Evolutionary conservation across 495 filamentous ascomycete species (phyloP), one percentile per base, ranked within the genome.

Genomic region (Monascus purpureus): DNA sequence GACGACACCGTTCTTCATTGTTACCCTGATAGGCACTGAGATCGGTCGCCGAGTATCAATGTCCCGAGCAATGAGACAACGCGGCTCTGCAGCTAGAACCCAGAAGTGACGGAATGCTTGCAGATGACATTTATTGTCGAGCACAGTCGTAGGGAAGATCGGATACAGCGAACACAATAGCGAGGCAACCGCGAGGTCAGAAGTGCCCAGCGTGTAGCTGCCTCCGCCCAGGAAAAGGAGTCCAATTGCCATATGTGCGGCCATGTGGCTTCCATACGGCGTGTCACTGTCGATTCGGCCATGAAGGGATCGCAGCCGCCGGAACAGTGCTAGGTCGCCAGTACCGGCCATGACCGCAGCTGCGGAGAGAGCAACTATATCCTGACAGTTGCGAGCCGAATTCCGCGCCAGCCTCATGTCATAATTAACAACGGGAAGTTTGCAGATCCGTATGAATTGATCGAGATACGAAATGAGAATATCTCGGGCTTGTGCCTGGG

Each of bases 91-190:
- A 4, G 92, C 90, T 7, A 99, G 67, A 9, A 93, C 86, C 90
- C 90, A 99, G 47, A 99, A 76, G 53, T 99, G 90, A 1, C 92
- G 78, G 65, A 96, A 93, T 5, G 90, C 90, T 65, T 99, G 90
- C 2, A 96, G 67, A 39, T 99, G 90, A 16, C 81, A 84, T 46
- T 78, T 81, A 47, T 94, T 95, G 59, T 96, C 90, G 30, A 90
- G 75, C 2, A 94, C 80, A 3, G 74, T 75, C 17, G 73, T 75
- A 2, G 90, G 90, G 52, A 88, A 96, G 14, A 95, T 66, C 0
- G 90, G 90, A 43, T 96, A 96, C 50, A 99, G 90, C 2, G 90
- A 80, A 32, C 87, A 82, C 12, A 99, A 67, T 6, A 99, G 66
- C 1, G 82, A 72, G 6, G 86, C 86, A 29, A 88, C 72, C 19